These are phyloP conservation scores for Syzygium oleosum DNA, from an alignment of 345 rosid genomes.

Conservation along the genomic window DNA sequence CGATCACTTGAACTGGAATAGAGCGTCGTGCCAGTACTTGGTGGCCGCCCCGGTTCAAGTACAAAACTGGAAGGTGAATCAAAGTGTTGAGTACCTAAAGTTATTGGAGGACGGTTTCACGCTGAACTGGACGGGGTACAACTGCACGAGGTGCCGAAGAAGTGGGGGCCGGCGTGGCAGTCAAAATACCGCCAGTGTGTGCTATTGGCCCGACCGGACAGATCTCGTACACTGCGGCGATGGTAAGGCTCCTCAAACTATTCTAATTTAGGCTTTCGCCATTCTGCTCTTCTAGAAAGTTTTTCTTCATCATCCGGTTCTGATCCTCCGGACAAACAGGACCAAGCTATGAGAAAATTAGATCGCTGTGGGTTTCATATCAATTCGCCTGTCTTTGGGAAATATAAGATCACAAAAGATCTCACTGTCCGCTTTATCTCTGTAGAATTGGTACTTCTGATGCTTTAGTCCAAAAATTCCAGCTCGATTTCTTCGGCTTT, in stretches of 20 bases:
- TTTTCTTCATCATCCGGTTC: background rate
- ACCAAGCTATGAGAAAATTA: background rate
- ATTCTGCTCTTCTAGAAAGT: background rate
- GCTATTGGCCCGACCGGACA: constrained; percentile 19
- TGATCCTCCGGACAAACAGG: background rate
- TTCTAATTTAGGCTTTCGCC: background rate
- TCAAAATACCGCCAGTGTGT: background rate
- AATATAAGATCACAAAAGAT: background rate
- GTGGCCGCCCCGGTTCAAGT: background rate
- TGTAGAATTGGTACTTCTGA: background rate
- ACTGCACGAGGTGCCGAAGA: constrained; percentile 6
- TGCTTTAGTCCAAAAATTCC: background rate
- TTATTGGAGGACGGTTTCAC: constrained; percentile 7
- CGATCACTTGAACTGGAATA: constrained; percentile 1
- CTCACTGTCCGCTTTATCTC: background rate
- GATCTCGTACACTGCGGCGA: background rate
- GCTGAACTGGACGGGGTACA: constrained; percentile 13
- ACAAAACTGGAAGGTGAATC: constrained; percentile 2
- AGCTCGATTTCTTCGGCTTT: background rate
- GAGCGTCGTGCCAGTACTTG: background rate
- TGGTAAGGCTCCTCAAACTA: background rate
- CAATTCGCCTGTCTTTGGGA: background rate
- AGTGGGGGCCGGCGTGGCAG: constrained; percentile 19
- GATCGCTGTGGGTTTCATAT: background rate
- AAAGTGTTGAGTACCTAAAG: constrained; percentile 5